Evolutionary conservation across 495 filamentous ascomycete genomes (phyloP).

Genomic region (Hypomontagnella submonticulosa): DNA sequence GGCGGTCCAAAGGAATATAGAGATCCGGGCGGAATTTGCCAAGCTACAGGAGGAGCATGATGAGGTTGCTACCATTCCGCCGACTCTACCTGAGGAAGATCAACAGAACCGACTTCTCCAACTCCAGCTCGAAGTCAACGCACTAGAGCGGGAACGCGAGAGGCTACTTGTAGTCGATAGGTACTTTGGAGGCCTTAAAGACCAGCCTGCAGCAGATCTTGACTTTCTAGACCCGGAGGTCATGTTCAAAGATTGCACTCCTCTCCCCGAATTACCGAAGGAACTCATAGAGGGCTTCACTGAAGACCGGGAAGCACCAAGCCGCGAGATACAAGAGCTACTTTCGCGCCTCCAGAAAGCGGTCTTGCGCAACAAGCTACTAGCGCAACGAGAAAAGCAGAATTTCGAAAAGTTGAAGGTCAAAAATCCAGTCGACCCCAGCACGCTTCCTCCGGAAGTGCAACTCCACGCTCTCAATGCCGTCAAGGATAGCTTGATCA

Average conservation of each 20-base stretch:
- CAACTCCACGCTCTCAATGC: conserved; percentile 61
- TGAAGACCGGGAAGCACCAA: conserved; percentile 46
- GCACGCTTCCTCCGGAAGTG: conserved; percentile 47
- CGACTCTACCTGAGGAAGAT: conserved; percentile 30
- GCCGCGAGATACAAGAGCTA: conserved; percentile 58
- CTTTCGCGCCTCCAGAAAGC: conserved; percentile 72
- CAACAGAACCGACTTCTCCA: conserved; percentile 52
- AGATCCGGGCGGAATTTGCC: conserved; percentile 61
- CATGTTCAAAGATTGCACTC: conserved; percentile 54
- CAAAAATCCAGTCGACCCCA: conserved; percentile 46
- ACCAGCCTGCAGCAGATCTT: conserved; percentile 64
- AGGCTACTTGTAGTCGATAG: conserved; percentile 61
- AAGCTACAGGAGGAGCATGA: conserved; percentile 48
- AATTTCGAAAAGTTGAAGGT: conserved; percentile 68
- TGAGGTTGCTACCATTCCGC: conserved; percentile 20
- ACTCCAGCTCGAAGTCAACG: conserved; percentile 60
- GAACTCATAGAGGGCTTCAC: conserved; percentile 58
- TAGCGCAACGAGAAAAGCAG: conserved; percentile 70
- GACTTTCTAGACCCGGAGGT: conserved; percentile 60
- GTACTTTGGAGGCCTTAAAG: conserved; percentile 58
- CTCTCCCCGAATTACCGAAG: conserved; percentile 60
- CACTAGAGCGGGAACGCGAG: conserved; percentile 65
- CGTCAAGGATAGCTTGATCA: conserved; percentile 73
- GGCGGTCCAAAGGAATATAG: conserved; percentile 67
- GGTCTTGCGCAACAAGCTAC: conserved; percentile 69